Evolutionary conservation across 1,284 basidiomycete species (phyloP), one percentile per base, ranked within the genome.

Genomic region (Peniophora sp.): DNA sequence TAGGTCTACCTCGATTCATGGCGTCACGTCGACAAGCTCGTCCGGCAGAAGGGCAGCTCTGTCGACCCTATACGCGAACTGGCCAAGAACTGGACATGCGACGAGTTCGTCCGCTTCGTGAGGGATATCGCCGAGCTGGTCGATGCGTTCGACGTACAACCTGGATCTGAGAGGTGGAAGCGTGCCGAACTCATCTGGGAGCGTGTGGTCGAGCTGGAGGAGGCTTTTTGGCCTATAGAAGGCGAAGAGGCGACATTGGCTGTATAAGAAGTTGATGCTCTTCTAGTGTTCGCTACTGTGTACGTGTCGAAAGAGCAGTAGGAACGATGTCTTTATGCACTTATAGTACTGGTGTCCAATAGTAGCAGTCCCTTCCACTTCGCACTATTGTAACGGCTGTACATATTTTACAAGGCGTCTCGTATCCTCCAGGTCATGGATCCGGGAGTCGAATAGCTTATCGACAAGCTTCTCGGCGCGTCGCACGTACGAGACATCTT

Each of bases 1-100:
- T 39, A 71, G 70, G 61, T 68, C 14, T 88, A 88, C 61, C 68
- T 86, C 17, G 79, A 84, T 49, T 76, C 83, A 3, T 88, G 86
- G 86, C 69, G 70, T 3, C 68, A 69, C 52, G 83, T 83, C 36
- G 68, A 32, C 27, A n/a, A 10, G 20, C 20, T 14, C 12, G 59
- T 64, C 0, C 50, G 66, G 22, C 47, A 51, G 3, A 11, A 51
- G 41, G 17, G 54, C 36, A 45, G 52, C 47, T 14, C 55, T 24
- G 27, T 49, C 24, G 5, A 55, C 47, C 47, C 50, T 37, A 35
- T 54, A 46, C 24, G 52, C 35, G 77, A 79, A 0, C 60, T 82
- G n/a, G 53, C 60, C 3, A 64, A 70, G 17, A 85, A 79, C 60
- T 90, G 86, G 86, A 85, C 81, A 15, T 76, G 71, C 49, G 63